Conservation (phyloP, 176 grass and related monocot genomes). For the Stipa capillata region DNA sequence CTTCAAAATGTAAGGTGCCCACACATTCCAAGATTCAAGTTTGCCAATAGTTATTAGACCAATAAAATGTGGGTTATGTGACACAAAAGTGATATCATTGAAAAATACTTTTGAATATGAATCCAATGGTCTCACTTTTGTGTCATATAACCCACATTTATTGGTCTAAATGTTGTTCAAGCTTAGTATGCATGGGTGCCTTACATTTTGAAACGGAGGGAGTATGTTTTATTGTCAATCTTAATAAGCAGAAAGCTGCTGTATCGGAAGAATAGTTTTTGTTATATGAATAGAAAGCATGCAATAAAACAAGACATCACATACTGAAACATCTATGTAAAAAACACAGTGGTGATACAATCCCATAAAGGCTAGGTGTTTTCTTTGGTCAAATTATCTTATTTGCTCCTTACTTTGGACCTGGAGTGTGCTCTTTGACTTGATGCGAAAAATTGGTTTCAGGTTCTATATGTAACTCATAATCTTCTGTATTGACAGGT, state of each 20-base stretch:
- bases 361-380: background rate
- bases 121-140: no score
- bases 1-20: no score
- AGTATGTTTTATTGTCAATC: background rate
- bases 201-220: no score
- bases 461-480: conserved; percentile 3
- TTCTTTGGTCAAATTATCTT: conserved; percentile 7
- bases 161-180: no score
- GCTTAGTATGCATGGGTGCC: no score
- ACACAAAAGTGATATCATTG: no score
- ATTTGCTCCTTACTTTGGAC: background rate
- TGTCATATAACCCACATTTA: no score
- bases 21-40: no score
- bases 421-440: background rate
- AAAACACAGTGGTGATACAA: background rate
- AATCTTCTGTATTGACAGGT: conserved; percentile 23
- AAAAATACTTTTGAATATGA: no score
- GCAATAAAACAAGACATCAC: background rate
- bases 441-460: background rate
- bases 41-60: no score
- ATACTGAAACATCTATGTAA: background rate
- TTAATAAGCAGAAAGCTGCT: background rate
- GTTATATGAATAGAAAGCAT: background rate
- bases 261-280: background rate
- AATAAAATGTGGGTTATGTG: no score